A percentile compares a stretch with the other conserved stretches of the same genome.
These are phyloP conservation scores for Suillus clintonianus DNA, from an alignment of 768 basidiomycete species.

Conservation along the genomic window DNA sequence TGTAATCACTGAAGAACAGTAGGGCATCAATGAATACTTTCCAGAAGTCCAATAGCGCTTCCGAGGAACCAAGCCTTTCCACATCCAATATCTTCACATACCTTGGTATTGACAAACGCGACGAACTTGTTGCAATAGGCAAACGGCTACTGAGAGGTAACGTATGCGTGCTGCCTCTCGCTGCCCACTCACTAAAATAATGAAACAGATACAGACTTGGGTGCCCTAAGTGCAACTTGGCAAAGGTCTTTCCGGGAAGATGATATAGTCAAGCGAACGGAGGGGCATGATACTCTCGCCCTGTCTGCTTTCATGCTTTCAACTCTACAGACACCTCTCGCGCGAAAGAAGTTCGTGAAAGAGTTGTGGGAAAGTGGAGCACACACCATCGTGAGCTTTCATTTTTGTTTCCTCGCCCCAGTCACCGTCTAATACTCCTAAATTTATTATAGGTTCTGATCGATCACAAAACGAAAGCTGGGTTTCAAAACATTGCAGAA, in stretches of 20 bases:
- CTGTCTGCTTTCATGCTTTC: constrained; percentile 86
- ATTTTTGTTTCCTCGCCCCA: background rate
- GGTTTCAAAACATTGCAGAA: constrained; percentile 78
- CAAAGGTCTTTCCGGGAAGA: constrained; percentile 57
- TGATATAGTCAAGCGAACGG: constrained; percentile 39
- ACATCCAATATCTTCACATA: constrained; percentile 63
- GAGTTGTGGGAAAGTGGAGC: constrained; percentile 94
- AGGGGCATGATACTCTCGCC: constrained; percentile 60
- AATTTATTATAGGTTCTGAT: constrained; percentile 64
- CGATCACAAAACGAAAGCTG: constrained; percentile 75
- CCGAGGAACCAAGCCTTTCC: constrained; percentile 39
- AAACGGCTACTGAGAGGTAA: constrained; percentile 61
- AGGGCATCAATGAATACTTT: constrained; percentile 75
- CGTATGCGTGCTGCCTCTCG: constrained; percentile 14
- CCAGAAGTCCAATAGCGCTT: constrained; percentile 38
- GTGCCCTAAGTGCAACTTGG: constrained; percentile 50
- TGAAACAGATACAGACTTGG: constrained; percentile 50
- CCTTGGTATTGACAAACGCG: constrained; percentile 75
- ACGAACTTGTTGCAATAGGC: constrained; percentile 67
- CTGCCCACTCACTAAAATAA: constrained; percentile 9
- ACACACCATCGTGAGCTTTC: constrained; percentile 65
- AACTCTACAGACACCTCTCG: constrained; percentile 60
- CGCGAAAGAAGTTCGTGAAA: constrained; percentile 67
- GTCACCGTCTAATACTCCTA: constrained; percentile 1
- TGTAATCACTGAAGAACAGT: constrained; percentile 12